These are phyloP conservation scores for Globisporangium recalcitrans DNA, from an alignment of 352 stramenopile species.

Conservation along the genomic window DNA sequence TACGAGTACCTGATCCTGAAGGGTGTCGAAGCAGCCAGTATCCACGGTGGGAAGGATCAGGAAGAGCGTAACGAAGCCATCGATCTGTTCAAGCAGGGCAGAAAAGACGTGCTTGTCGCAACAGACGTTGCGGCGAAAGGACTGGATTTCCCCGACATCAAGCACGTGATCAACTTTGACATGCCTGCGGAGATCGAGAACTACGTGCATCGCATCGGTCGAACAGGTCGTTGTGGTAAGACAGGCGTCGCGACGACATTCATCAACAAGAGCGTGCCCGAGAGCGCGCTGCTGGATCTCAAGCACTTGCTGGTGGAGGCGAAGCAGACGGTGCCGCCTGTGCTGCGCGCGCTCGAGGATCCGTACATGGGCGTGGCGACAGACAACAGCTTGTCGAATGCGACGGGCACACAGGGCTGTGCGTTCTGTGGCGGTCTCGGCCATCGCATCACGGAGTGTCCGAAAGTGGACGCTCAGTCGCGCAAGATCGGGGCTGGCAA, in stretches of 20 bases:
- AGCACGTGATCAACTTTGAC: constrained; percentile 99
- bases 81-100: constrained; percentile 89
- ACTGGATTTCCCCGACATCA: constrained; percentile 98
- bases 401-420: constrained; percentile 91
- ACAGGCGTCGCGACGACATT: constrained; percentile 98
- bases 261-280: constrained; percentile 96
- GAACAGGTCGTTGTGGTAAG: constrained; percentile 97
- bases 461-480: constrained; percentile 97
- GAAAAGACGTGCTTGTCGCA: constrained; percentile 97
- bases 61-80: constrained; percentile 97
- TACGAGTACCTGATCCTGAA: constrained; percentile 99
- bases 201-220: constrained; percentile 99
- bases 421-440: constrained; percentile 98
- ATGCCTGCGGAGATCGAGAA: constrained; percentile 99
- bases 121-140: constrained; percentile 98
- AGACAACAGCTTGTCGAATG: constrained; percentile 39
- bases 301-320: constrained; percentile 98
- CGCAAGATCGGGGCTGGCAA: constrained; percentile 91
- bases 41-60: constrained; percentile 98
- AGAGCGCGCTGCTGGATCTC: constrained; percentile 96
- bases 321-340: constrained; percentile 96
- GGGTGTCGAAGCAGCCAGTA: constrained; percentile 92
- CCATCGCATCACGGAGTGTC: constrained; percentile 98
- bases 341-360: constrained; percentile 97
- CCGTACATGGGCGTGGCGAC: constrained; percentile 87